Evolutionary conservation across 352 stramenopile species (phyloP).

Genomic region (Blastocystis sp.): DNA sequence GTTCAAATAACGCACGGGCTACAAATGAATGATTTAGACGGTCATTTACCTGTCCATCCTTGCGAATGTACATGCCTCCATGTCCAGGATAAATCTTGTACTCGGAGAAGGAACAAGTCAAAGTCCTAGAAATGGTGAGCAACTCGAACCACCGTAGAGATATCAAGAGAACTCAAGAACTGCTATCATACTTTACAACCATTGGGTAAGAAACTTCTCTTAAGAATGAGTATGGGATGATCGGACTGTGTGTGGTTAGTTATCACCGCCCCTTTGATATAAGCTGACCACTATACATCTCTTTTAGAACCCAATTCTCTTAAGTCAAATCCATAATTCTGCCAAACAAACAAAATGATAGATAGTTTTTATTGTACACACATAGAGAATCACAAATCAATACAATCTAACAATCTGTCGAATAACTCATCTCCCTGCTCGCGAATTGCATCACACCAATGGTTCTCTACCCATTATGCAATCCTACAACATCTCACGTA

Average conservation of each 20-base stretch:
- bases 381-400: constrained; percentile 17
- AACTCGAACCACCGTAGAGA: background rate
- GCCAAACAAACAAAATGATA: background rate
- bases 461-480: constrained; percentile 3
- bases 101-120: constrained; percentile 81
- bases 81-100: constrained; percentile 95
- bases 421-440: constrained; percentile 37
- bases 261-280: background rate
- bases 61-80: constrained; percentile 93
- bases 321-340: too few relatives aligned
- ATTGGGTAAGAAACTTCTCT: background rate
- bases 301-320: too few relatives aligned
- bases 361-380: constrained; percentile 6
- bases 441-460: constrained; percentile 34
- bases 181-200: constrained; percentile 51
- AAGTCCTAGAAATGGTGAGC: constrained; percentile 68
- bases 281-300: background rate
- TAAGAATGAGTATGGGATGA: constrained; percentile 13
- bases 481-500: background rate
- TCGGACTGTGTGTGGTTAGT: background rate
- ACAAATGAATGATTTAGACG: background rate
- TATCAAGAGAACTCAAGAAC: background rate
- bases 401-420: constrained; percentile 39
- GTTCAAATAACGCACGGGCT: constrained; percentile 85
- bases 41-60: constrained; percentile 77